Percentiles rank a stretch among this genome's conserved stretches.
Evolutionary conservation across 176 grass and related monocot genomes (phyloP).

Genomic region (Zoysia pacifica): DNA sequence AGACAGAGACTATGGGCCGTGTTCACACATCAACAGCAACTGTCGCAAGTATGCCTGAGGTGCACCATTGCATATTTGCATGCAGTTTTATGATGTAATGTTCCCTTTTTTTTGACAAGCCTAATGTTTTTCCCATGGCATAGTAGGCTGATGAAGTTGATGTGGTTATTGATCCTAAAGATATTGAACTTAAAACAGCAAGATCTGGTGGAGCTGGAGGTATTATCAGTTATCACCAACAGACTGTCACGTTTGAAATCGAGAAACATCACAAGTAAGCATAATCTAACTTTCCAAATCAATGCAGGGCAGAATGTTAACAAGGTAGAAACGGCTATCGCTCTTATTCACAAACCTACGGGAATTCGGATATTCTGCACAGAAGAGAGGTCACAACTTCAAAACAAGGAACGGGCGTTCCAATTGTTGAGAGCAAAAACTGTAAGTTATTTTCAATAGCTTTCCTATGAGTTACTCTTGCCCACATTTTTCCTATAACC

Average conservation of each 20-base stretch:
- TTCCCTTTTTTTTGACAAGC: not conserved
- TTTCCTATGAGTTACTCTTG: not conserved
- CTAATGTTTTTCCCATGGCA: slow-evolving; percentile 11
- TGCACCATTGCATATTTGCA: slow-evolving; percentile 28
- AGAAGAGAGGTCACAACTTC: slow-evolving; percentile 91
- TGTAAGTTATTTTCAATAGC: slow-evolving; percentile 55
- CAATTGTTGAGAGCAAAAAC: slow-evolving; percentile 94
- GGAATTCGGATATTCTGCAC: slow-evolving; percentile 98
- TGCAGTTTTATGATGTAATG: slow-evolving; percentile 7
- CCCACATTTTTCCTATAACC: not conserved
- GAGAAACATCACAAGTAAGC: not conserved
- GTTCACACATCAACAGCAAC: slow-evolving; percentile 97
- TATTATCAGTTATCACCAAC: slow-evolving; percentile 46
- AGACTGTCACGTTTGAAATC: slow-evolving; percentile 14
- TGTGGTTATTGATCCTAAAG: slow-evolving; percentile 93
- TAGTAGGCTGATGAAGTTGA: slow-evolving; percentile 93
- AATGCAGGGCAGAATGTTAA: slow-evolving; percentile 96
- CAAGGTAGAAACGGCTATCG: slow-evolving; percentile 97
- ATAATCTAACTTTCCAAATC: slow-evolving; percentile 18
- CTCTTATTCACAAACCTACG: slow-evolving; percentile 93
- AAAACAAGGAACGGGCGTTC: slow-evolving; percentile 90
- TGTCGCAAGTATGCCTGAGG: slow-evolving; percentile 98
- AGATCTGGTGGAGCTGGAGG: slow-evolving; percentile 99
- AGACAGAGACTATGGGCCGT: slow-evolving; percentile 88
- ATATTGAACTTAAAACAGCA: slow-evolving; percentile 92